Percentiles rank a stretch among this genome's conserved stretches.
Conservation (phyloP, 1,139 yeast species). For the Suhomyces maxii region DNA sequence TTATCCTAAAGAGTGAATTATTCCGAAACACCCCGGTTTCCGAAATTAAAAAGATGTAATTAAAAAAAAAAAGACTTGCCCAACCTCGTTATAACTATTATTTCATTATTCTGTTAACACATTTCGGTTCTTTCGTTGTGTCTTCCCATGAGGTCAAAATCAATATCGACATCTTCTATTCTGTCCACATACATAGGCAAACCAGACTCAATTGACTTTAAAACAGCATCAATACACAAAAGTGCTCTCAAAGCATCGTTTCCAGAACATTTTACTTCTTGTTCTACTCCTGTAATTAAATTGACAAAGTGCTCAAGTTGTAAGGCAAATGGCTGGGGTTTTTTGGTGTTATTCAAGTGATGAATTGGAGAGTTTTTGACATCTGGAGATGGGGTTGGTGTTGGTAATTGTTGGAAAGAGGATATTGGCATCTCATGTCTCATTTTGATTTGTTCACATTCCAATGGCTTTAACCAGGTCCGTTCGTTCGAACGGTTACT, state of each 20-base stretch:
- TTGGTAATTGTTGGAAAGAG: constrained; percentile 14
- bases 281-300: constrained; percentile 33
- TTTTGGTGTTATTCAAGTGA: constrained; percentile 11
- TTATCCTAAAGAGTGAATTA: no score
- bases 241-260: constrained; percentile 43
- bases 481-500: constrained; percentile 14
- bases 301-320: constrained; percentile 42
- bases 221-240: constrained; percentile 42
- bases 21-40: no score
- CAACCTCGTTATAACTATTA: no score
- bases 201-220: constrained; percentile 36
- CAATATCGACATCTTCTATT: constrained; percentile 22
- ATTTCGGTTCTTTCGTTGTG: not conserved
- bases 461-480: constrained; percentile 37
- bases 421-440: constrained; percentile 14
- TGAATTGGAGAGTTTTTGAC: constrained; percentile 23
- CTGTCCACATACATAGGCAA: constrained; percentile 34
- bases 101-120: no score
- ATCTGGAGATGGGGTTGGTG: constrained; percentile 31
- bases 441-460: constrained; percentile 24
- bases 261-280: constrained; percentile 36
- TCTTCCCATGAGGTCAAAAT: constrained; percentile 12
- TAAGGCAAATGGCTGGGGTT: constrained; percentile 40
- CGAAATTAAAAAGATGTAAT: no score
- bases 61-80: no score